Conservation (phyloP, 345 rosid genomes). For the Gossypium bickii region DNA sequence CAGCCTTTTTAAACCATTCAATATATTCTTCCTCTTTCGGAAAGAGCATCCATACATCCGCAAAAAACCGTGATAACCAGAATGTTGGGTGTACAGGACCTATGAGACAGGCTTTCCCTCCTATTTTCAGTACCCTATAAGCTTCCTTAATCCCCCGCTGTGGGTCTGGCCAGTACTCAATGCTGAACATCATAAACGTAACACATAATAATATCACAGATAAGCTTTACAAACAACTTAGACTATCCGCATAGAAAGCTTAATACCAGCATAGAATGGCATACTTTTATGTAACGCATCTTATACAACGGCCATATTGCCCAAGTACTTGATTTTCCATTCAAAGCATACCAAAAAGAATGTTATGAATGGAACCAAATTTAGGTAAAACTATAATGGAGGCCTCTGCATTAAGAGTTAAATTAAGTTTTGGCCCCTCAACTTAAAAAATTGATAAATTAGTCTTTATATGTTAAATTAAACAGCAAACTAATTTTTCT, state of each 20-base stretch:
- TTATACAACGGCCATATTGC: no score
- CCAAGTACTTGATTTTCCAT: no score
- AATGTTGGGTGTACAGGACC: conserved; percentile 96
- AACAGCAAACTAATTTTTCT: no score
- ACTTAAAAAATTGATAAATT: no score
- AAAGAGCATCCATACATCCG: conserved; percentile 98
- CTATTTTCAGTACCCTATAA: conserved; percentile 89
- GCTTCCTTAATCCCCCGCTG: conserved; percentile 96
- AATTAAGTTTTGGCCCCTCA: rapidly evolving
- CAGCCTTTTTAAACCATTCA: conserved; percentile 89
- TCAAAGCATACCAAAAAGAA: no score
- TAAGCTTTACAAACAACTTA: neutral
- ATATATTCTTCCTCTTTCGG: conserved; percentile 99
- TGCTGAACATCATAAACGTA: conserved; percentile 34
- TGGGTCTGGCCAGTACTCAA: conserved; percentile 99
- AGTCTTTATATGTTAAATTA: no score
- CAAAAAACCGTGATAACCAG: conserved; percentile 95
- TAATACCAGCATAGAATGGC: no score
- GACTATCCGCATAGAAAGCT: no score
- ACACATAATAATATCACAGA: neutral
- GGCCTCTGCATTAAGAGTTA: no score
- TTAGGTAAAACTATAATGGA: no score
- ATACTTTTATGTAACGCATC: no score
- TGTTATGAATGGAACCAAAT: no score
- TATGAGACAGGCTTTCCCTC: conserved; percentile 87